Percentiles rank a stretch among this genome's conserved stretches.
Evolutionary conservation across 306 rosid species (phyloP).

Genomic region (Lotus japonicus): DNA sequence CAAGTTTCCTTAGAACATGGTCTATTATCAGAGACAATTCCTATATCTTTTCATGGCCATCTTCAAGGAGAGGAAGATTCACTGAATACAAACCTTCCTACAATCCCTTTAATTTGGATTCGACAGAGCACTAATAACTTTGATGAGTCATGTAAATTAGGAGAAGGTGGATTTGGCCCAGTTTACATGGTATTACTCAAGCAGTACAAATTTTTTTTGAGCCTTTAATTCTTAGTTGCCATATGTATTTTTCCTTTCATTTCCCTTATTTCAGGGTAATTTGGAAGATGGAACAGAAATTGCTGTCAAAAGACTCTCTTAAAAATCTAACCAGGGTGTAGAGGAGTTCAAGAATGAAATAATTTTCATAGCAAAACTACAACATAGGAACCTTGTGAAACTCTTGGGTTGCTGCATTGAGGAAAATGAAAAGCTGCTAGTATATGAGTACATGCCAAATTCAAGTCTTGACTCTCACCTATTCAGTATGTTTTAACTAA

Average conservation of each 20-base stretch:
- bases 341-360: too few species aligned
- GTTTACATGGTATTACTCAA: slow-evolving; percentile 34
- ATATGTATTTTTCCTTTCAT: too few species aligned
- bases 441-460: too few species aligned
- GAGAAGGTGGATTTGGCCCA: slow-evolving; percentile 50
- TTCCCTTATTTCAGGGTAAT: slow-evolving; percentile 24
- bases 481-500: too few species aligned
- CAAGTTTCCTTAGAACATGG: neutral
- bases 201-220: neutral
- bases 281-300: slow-evolving; percentile 38
- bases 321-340: slow-evolving; percentile 39
- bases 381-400: too few species aligned
- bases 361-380: too few species aligned
- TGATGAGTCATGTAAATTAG: slow-evolving; percentile 31
- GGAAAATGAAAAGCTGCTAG: too few species aligned
- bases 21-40: neutral
- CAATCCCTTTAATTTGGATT: neutral
- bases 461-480: too few species aligned
- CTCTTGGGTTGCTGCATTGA: too few species aligned
- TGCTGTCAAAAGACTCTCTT: slow-evolving; percentile 50
- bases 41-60: neutral
- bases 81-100: slow-evolving; percentile 8
- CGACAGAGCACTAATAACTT: slow-evolving; percentile 19
- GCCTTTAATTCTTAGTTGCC: neutral
- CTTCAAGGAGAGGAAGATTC: neutral